Percentiles rank a stretch among this genome's conserved stretches.
phyloP scores from a whole-genome alignment of 306 rosid genomes.

The barrel medic (Medicago truncatula) region DNA sequence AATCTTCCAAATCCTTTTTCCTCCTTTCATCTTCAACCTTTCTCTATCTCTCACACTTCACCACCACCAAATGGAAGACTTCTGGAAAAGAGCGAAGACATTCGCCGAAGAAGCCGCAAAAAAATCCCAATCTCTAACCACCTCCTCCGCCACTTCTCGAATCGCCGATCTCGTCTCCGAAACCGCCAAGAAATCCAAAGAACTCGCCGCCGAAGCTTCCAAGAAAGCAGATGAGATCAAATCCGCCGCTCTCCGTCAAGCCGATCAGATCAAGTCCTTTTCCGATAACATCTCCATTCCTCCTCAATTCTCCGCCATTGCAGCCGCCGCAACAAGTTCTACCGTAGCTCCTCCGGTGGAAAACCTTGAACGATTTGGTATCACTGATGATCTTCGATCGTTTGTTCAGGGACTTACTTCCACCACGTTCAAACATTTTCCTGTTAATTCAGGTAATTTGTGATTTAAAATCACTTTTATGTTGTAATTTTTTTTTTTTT shows the following conservation, averaged over 20 bases:
- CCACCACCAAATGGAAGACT: slow-evolving; percentile 68
- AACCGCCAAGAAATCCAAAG: slow-evolving; percentile 89
- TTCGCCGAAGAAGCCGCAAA: slow-evolving; percentile 97
- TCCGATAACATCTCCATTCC: slow-evolving; percentile 76
- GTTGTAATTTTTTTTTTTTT: background rate
- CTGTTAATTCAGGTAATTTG: slow-evolving; percentile 67
- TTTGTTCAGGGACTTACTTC: slow-evolving; percentile 91
- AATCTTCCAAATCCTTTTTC: background rate
- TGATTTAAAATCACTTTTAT: background rate
- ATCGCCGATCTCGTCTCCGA: slow-evolving; percentile 93
- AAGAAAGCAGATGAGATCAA: slow-evolving; percentile 86
- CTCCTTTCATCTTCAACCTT: background rate
- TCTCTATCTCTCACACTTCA: background rate
- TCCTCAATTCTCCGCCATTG: slow-evolving; percentile 63
- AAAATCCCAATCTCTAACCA: slow-evolving; percentile 67
- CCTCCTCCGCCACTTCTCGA: slow-evolving; percentile 63
- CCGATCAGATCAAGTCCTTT: slow-evolving; percentile 92
- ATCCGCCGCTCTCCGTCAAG: slow-evolving; percentile 67
- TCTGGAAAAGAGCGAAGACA: slow-evolving; percentile 85
- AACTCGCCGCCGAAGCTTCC: slow-evolving; percentile 95
- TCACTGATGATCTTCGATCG: slow-evolving; percentile 83
- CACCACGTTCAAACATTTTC: slow-evolving; percentile 80
- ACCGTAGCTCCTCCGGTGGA: slow-evolving; percentile 46
- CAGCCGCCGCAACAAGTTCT: slow-evolving; percentile 33
- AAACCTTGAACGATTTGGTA: slow-evolving; percentile 67